Conservation (phyloP, 140 eudicot species). For the Oenanthe javanica region DNA sequence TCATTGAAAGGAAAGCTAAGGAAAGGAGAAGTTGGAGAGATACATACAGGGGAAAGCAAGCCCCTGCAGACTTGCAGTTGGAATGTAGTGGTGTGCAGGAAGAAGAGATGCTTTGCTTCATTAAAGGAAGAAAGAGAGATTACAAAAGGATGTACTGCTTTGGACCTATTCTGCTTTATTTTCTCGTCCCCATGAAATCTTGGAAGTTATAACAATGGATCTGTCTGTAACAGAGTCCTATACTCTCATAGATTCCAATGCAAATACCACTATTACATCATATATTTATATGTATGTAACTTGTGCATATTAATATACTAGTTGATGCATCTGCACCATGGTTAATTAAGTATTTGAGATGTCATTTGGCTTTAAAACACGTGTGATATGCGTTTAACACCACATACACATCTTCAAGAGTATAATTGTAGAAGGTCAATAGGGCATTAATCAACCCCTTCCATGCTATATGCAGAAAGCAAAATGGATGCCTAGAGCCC, state of each 20-base stretch:
- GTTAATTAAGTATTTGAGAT: background rate
- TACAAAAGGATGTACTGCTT: background rate
- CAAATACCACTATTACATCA: background rate
- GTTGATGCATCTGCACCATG: background rate
- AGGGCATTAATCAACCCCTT: background rate
- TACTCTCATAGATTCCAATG: background rate
- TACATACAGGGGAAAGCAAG: slow-evolving; percentile 15
- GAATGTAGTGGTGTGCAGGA: slow-evolving; percentile 5
- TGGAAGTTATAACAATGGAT: background rate
- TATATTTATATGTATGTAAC: background rate
- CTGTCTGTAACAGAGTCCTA: background rate
- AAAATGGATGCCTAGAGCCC: too few species aligned
- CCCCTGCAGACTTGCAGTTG: slow-evolving; percentile 10
- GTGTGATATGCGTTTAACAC: background rate
- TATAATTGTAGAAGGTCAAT: background rate
- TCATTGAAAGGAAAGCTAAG: background rate
- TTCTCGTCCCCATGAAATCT: slow-evolving; percentile 1
- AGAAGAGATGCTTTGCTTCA: slow-evolving; percentile 10
- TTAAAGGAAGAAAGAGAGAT: background rate
- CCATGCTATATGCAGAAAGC: background rate
- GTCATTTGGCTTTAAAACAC: background rate
- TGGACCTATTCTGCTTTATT: background rate
- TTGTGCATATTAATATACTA: background rate
- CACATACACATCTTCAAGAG: background rate
- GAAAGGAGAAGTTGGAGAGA: background rate